Conservation (phyloP, 108 stramenopile species). For the Mediolabrus comicus region DNA sequence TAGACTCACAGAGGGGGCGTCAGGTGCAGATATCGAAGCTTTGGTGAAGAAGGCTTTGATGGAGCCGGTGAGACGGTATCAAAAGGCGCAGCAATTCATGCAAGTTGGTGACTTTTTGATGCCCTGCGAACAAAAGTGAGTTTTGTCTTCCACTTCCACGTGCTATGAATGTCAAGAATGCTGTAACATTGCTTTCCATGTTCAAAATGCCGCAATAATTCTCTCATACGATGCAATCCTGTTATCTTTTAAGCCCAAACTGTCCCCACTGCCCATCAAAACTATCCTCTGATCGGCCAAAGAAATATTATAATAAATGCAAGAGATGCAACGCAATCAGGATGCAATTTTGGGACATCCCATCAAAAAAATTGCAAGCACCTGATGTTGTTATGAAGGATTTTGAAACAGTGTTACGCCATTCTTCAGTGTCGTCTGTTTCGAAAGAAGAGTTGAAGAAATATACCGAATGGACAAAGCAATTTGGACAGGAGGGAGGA, state of each 20-base stretch:
- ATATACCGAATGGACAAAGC: constrained; percentile 94
- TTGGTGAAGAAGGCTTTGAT: constrained; percentile 97
- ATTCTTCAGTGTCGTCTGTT: constrained; percentile 78
- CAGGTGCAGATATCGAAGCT: constrained; percentile 93
- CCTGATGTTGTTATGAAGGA: constrained; percentile 68
- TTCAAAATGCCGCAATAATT: too few species aligned
- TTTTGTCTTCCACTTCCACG: too few species aligned
- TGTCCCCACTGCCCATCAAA: constrained; percentile 92
- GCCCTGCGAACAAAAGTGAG: constrained; percentile 81
- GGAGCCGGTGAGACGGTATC: constrained; percentile 95
- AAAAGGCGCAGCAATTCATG: constrained; percentile 91
- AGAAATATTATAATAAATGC: constrained; percentile 85
- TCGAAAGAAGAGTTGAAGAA: constrained; percentile 89
- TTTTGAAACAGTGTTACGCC: constrained; percentile 77
- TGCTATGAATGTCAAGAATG: too few species aligned
- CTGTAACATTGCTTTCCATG: too few species aligned
- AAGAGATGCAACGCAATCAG: constrained; percentile 81
- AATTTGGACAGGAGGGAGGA: constrained; percentile 99
- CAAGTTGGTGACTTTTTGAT: constrained; percentile 51
- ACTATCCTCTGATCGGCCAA: constrained; percentile 62
- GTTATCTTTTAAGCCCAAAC: too few species aligned
- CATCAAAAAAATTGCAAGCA: constrained; percentile 77
- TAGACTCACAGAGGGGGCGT: constrained; percentile 80
- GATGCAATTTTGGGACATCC: constrained; percentile 94
- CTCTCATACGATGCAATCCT: too few species aligned